Percentiles rank a stretch among this genome's conserved stretches.
Conservation (phyloP, 495 filamentous ascomycete species). For the Hypoxylon crocopeplum region DNA sequence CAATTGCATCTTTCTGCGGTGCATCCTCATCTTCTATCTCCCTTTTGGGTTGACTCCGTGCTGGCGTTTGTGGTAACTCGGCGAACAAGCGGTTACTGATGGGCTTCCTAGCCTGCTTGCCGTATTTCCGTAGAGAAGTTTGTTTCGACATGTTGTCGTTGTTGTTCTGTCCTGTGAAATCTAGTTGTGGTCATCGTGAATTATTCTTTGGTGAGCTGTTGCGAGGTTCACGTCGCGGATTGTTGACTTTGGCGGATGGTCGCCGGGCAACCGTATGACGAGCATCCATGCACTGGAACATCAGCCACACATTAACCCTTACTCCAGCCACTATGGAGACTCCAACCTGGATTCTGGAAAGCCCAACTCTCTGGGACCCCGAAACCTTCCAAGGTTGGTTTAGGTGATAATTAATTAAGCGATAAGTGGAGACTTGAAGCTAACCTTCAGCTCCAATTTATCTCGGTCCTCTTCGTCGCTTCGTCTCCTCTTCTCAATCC, state of each 20-base stretch:
- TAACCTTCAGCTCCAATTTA: conserved; percentile 18
- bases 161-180: neutral
- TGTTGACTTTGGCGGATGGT: conserved; percentile 19
- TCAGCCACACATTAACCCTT: no score
- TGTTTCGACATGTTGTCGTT: conserved; percentile 42
- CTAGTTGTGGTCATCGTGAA: no score
- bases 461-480: neutral
- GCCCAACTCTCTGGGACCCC: no score
- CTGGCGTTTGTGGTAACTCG: conserved; percentile 50
- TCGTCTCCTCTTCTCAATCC: conserved; percentile 15
- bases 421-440: conserved; percentile 15
- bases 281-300: no score
- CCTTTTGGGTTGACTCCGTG: conserved; percentile 17
- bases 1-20: neutral
- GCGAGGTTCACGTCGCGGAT: neutral
- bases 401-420: neutral
- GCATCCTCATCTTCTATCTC: neutral
- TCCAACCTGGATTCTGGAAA: no score
- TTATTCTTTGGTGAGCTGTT: no score
- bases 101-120: conserved; percentile 47
- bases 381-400: no score
- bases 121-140: conserved; percentile 50
- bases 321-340: no score
- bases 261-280: neutral
- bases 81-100: conserved; percentile 49